phyloP scores from a whole-genome alignment of 139 green algal genomes.

The Chlorella sp. region DNA sequence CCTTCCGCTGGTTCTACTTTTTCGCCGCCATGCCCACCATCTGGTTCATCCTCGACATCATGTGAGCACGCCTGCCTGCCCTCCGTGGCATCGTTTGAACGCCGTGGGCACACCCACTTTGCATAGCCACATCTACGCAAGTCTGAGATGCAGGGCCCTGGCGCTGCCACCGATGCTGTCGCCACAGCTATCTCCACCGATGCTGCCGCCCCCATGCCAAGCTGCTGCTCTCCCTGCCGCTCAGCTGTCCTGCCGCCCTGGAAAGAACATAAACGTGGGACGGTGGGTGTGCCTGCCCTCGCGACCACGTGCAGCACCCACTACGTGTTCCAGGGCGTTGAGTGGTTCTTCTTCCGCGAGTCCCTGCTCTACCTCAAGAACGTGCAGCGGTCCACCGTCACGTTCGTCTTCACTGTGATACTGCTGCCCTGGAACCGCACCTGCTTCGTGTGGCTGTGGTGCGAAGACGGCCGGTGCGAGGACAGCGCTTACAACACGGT shows the following conservation, averaged over 20 bases:
- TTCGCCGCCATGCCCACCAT: conserved; percentile 7
- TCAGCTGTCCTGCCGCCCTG: too few species aligned
- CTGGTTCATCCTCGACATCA: conserved; percentile 8
- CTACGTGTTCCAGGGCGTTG: background rate
- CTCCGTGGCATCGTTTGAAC: too few species aligned
- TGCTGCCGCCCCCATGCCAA: too few species aligned
- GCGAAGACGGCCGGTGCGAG: background rate
- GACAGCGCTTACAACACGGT: background rate
- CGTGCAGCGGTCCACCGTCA: conserved; percentile 7
- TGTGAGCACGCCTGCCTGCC: too few species aligned
- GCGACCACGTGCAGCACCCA: background rate
- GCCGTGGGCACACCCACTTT: too few species aligned
- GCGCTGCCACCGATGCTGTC: too few species aligned
- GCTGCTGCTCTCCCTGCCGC: too few species aligned
- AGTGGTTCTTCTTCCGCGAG: conserved; percentile 31
- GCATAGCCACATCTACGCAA: too few species aligned
- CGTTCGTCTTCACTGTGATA: conserved; percentile 7
- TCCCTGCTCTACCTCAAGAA: conserved; percentile 13
- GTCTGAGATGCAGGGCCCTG: too few species aligned
- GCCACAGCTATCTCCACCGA: too few species aligned
- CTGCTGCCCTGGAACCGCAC: conserved; percentile 18
- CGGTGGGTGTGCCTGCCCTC: too few species aligned
- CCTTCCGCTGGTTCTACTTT: conserved; percentile 30
- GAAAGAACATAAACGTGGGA: too few species aligned
- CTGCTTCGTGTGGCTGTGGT: conserved; percentile 10